Evolutionary conservation across 345 rosid genomes (phyloP).

Genomic region (Psidium friedrichsthalianum): DNA sequence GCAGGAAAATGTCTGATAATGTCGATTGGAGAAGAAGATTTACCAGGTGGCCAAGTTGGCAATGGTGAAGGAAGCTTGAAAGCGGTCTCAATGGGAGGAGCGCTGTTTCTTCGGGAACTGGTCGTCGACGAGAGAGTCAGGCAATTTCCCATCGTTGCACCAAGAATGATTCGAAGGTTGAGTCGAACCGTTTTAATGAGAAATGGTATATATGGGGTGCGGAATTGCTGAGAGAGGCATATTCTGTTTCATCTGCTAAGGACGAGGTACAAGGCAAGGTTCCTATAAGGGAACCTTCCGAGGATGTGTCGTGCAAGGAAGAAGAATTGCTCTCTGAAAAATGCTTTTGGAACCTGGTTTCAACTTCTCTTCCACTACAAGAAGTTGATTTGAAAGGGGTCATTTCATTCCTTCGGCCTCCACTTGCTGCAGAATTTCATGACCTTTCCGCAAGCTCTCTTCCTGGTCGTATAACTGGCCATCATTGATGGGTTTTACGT

Average conservation of each 20-base stretch:
- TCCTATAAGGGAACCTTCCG: not conserved
- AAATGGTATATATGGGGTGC: not conserved
- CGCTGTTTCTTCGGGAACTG: conserved; percentile 9
- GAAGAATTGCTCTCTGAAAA: not conserved
- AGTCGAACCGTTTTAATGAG: not conserved
- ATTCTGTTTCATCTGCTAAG: not conserved
- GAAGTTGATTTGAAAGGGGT: not conserved
- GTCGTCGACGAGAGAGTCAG: not conserved
- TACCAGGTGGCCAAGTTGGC: conserved; percentile 46
- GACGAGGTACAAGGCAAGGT: not conserved
- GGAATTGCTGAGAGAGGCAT: not conserved
- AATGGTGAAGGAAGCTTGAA: conserved; percentile 57
- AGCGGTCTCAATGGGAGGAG: conserved; percentile 34
- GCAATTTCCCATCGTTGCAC: conserved; percentile 24
- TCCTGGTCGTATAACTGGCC: not conserved
- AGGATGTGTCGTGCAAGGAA: not conserved
- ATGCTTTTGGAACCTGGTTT: not conserved
- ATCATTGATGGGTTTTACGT: not conserved
- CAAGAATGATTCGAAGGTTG: not conserved
- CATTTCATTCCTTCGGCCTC: not conserved
- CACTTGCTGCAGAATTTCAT: not conserved
- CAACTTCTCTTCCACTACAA: not conserved
- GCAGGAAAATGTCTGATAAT: not conserved
- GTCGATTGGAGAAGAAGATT: not conserved
- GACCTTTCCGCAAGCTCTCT: not conserved